A percentile compares a stretch with the other conserved stretches of the same genome.
Conservation (phyloP, 176 grass and related monocot genomes). For the Cenchrus fungigraminus region DNA sequence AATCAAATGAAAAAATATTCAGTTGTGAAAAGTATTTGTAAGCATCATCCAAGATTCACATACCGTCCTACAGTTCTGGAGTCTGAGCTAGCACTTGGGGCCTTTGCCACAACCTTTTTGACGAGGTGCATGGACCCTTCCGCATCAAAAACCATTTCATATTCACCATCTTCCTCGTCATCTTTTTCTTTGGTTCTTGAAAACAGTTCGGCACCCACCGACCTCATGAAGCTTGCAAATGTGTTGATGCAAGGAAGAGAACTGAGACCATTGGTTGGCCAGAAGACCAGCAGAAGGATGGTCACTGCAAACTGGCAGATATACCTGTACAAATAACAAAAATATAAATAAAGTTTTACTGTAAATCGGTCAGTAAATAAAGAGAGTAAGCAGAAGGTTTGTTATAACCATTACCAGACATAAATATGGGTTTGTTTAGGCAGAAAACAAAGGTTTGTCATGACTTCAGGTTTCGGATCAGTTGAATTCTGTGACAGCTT, state of each 20-base stretch:
- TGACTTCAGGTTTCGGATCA: conserved; percentile 55
- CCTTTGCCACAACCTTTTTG: conserved; percentile 54
- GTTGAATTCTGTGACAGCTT: conserved; percentile 63
- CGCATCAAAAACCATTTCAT: conserved; percentile 95
- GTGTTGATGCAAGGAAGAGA: conserved; percentile 51
- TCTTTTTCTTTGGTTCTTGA: conserved; percentile 84
- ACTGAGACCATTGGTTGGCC: conserved; percentile 88
- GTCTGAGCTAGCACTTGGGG: conserved; percentile 45
- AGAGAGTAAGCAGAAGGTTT: conserved; percentile 16
- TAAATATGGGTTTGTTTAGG: conserved; percentile 96
- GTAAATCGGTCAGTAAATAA: conserved; percentile 12
- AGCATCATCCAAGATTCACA: conserved; percentile 17
- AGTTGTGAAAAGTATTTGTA: neutral
- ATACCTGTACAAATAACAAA: conserved; percentile 70
- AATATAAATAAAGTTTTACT: conserved; percentile 25
- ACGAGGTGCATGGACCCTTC: conserved; percentile 92
- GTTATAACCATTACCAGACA: conserved; percentile 61
- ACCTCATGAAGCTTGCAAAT: conserved; percentile 56
- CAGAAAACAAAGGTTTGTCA: conserved; percentile 82
- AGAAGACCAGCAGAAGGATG: conserved; percentile 66
- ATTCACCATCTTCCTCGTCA: conserved; percentile 82
- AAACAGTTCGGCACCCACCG: conserved; percentile 60
- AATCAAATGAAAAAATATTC: conserved; percentile 32
- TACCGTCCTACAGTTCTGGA: conserved; percentile 59
- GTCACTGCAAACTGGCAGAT: conserved; percentile 74